A percentile compares a stretch with the other conserved stretches of the same genome.
Evolutionary conservation across 192 early-diverging fungal species (phyloP).

Genomic region (Coemansia interrupta): DNA sequence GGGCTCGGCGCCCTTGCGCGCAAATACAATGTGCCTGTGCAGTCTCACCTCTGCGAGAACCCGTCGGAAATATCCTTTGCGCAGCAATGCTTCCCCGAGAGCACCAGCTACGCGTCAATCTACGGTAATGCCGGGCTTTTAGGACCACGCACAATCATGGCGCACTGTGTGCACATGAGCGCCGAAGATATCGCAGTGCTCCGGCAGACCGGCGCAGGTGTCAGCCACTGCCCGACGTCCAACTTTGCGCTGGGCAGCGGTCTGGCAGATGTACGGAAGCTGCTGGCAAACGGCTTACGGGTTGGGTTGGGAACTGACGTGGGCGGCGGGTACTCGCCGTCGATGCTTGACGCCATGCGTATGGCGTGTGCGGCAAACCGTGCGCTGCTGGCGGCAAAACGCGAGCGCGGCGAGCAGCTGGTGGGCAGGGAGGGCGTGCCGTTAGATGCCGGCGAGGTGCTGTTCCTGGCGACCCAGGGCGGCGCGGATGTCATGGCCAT

Average conservation of each 20-base stretch:
- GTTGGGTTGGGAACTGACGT: slow-evolving; percentile 95
- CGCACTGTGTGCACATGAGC: slow-evolving; percentile 87
- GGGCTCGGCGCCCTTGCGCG: slow-evolving; percentile 69
- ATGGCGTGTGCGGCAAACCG: slow-evolving; percentile 72
- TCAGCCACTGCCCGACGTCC: slow-evolving; percentile 89
- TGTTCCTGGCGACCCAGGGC: slow-evolving; percentile 88
- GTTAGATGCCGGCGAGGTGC: slow-evolving; percentile 65
- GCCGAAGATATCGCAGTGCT: slow-evolving; percentile 68
- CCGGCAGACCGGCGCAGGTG: slow-evolving; percentile 61
- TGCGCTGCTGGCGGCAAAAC: slow-evolving; percentile 43
- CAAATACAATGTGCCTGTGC: slow-evolving; percentile 74
- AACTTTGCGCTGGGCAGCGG: slow-evolving; percentile 86
- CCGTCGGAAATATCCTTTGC: slow-evolving; percentile 73
- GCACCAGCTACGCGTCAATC: slow-evolving; percentile 68
- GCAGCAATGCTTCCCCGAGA: slow-evolving; percentile 67
- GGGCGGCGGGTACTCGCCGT: slow-evolving; percentile 81
- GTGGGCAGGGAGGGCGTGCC: slow-evolving; percentile 33
- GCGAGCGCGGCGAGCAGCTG: slow-evolving; percentile 21
- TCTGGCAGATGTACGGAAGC: slow-evolving; percentile 71
- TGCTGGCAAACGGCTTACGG: slow-evolving; percentile 69
- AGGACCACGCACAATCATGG: slow-evolving; percentile 75
- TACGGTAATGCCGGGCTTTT: slow-evolving; percentile 75
- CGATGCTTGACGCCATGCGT: slow-evolving; percentile 84
- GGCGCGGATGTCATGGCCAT: slow-evolving; percentile 80
- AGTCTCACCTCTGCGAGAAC: slow-evolving; percentile 92